Base-by-base conservation (phyloP, 768 basidiomycete genomes). In the Multifurca ochricompacta region DNA sequence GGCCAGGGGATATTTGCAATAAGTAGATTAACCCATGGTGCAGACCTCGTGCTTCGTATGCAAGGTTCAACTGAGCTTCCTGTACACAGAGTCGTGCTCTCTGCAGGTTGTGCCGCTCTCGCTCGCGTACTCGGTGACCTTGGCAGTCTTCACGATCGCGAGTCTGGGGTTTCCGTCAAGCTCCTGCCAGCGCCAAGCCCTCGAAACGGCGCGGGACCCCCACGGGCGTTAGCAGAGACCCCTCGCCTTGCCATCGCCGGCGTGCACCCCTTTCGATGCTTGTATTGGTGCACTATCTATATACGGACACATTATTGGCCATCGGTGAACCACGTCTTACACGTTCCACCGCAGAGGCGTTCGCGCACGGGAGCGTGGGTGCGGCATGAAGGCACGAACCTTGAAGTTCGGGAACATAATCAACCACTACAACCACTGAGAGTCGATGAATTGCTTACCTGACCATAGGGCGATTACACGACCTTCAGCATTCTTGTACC, bases 231-330 rank as follows among this genome's bases (percentile, higher is more conserved):
- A 0, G 3, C 44, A 0, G 58, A 49, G 18, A 25, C 49, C 6
- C 56, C 53, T 18, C 66, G 68, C 11, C 65, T 87, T 1, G 65
- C 65, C 16, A 62, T 95, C 40, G 64, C 71, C 0, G 80, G 80
- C 2, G 80, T 79, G 56, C 78, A 82, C 42, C 75, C 85, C 69
- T 94, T 6, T 71, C 90, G 0, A 67, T 85, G 14, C 77, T 96
- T 14, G 75, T 95, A 19, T 71, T 97, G 18, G 67, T 96, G 18
- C 77, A 82, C 21, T 97, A 92, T 63, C 68, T 97, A n/a, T 97
- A 97, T 68, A 78, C 87, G 1, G 95, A 99, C 66, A 78, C 83
- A 36, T 68, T 94, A 1, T 72, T 90, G 10, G 82, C 90, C 0
- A 67, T 93, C 13, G 94, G 92, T 90, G 93, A 98, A 65, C 73